Evolutionary conservation across 1,284 basidiomycete species (phyloP), one percentile per base, ranked within the genome.

Genomic region (Earliella scabrosa): DNA sequence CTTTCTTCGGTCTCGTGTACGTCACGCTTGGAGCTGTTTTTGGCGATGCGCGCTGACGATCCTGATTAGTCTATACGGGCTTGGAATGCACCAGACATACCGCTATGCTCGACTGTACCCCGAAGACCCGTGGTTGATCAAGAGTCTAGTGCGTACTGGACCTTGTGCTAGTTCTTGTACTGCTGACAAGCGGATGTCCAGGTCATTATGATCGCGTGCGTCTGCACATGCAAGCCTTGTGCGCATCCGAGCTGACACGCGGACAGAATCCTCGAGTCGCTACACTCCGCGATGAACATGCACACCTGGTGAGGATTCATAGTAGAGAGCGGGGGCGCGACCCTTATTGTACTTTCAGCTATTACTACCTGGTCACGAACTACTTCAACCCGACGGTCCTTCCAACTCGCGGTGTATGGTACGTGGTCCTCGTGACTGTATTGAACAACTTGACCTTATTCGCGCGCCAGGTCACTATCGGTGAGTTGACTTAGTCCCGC

Each of bases 341-440:
- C n/a, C n/a, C n/a, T n/a, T n/a, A n/a, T n/a, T n/a, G n/a, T n/a
- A 43, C 39, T 10, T 3, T 2, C 21, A 60, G 59, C 20, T 60
- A 60, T 41, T 57, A 45, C 43, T 60, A 60, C 44, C 50, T 60
- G 7, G 49, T 57, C 20, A 54, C 55, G n/a, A 29, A 52, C 23
- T 57, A 60, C 47, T 60, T 54, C 34, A 8, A 56, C 1, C 59
- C 59, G 1, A 2, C 16, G n/a, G 40, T 24, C 2, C 48, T 60
- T 10, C 50, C 50, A 1, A 20, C 32, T 10, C n/a, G n/a, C n/a
- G 59, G 55, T 4, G 52, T 57, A n/a, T 60, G 59, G 59, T 60
- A 26, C 1, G 55, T 16, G 4, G 11, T 8, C 14, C 9, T 14
- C 31, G 18, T 10, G 16, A 40, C 10, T 14, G 5, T 29, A 3